These are phyloP conservation scores for Ustilaginoidea virens DNA, from an alignment of 2,329 filamentous ascomycete species.

Conservation along the genomic window DNA sequence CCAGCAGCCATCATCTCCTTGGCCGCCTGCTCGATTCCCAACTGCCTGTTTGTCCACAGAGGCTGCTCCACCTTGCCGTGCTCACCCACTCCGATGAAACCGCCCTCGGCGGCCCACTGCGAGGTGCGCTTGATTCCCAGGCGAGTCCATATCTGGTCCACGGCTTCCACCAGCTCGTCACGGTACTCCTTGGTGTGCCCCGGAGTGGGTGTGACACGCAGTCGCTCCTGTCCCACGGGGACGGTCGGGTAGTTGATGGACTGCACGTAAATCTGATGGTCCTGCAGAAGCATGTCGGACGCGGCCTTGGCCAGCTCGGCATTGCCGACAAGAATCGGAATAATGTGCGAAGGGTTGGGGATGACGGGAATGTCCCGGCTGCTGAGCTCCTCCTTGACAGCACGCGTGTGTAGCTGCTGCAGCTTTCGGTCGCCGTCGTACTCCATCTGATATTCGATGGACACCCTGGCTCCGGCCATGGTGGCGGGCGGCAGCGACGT, in stretches of 20 bases:
- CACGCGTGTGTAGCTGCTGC: conserved; percentile 91
- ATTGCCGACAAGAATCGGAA: conserved; percentile 86
- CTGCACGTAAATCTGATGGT: conserved; percentile 93
- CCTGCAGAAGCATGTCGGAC: conserved; percentile 77
- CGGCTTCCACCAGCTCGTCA: conserved; percentile 67
- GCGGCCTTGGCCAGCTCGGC: conserved; percentile 85
- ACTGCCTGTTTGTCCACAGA: conserved; percentile 86
- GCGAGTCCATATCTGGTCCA: conserved; percentile 79
- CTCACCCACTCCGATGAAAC: conserved; percentile 87
- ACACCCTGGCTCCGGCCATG: conserved; percentile 84
- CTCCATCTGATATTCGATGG: conserved; percentile 85
- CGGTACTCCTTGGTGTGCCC: conserved; percentile 77
- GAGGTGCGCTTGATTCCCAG: conserved; percentile 84
- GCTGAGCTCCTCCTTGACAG: conserved; percentile 72
- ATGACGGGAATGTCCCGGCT: conserved; percentile 86
- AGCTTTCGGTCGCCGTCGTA: conserved; percentile 77
- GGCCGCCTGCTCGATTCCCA: conserved; percentile 55
- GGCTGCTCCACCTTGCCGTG: conserved; percentile 45
- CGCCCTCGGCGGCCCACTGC: conserved; percentile 80
- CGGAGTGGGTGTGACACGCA: conserved; percentile 90
- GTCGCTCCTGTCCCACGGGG: conserved; percentile 90
- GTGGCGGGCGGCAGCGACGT: conserved; percentile 90
- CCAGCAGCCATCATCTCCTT: conserved; percentile 41
- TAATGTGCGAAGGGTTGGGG: conserved; percentile 91
- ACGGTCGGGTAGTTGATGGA: conserved; percentile 99